Base-by-base conservation (phyloP, 306 rosid species). In the Canavalia ensiformis region DNA sequence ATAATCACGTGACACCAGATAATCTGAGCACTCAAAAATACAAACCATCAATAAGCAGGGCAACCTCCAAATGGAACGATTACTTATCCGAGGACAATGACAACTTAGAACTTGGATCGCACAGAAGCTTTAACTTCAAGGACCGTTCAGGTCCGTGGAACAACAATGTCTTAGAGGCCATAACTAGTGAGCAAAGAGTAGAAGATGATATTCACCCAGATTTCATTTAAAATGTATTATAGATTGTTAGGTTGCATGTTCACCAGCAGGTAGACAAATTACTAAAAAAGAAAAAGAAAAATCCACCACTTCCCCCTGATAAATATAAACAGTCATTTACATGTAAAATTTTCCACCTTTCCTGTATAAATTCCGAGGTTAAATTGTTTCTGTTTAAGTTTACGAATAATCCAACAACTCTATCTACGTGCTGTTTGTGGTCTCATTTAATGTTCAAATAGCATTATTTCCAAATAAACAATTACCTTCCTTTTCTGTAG, bases 151-250 rank as follows among this genome's bases (percentile, higher is more conserved):
- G 11, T 46, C 34, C 76, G 7, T 50, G 54, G 13, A 62, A 56
- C 69, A 57, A 58, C 42, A 68, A 58, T 3, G 6, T 81, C 46
- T 82, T 87, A 3, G 86, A 82, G 79, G 79, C 73, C 44, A 31
- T 80, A 8, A 37, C 85, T 8, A 74, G 86, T 1, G 97, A 93
- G 56, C 87, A 90, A 87, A 84, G 44, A 10, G 91, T 93, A 30
- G 97, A 90, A 78, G 97, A 93, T 60, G 95, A 90, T 46, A 68
- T 93, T 60, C 99, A 95, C 82, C 95, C 97, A 1, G 97, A 93
- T 75, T 95, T 95, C 86, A 12, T 87, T 82, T 90, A 86, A 89
- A 66, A 39, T 56, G 29, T 34, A 49, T 72, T 47, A 35, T 34
- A 6, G 59, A 49, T 70, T 1, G 6, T 49, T 52, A 18, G 6